Conservation (phyloP, 768 basidiomycete species). For the Boletellus sp. region DNA sequence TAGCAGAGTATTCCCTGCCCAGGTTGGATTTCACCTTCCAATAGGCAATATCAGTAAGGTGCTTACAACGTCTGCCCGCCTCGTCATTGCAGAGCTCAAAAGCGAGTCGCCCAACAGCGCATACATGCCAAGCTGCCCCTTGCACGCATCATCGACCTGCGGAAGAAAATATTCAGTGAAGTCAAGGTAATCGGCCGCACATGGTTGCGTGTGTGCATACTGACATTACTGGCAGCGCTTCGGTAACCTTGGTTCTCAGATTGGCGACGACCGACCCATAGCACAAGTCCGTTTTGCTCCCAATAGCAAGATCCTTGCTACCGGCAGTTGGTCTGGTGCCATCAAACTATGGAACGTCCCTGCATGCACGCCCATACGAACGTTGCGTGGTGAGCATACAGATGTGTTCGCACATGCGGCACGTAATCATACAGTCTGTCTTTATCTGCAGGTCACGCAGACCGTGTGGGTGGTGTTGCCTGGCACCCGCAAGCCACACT, state of each 20-base stretch:
- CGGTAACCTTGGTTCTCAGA: constrained; percentile 92
- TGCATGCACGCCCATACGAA: constrained; percentile 72
- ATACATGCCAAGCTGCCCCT: constrained; percentile 86
- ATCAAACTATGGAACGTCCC: constrained; percentile 97
- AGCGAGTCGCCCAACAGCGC: constrained; percentile 88
- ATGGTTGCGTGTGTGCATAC: neutral
- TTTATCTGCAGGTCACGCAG: constrained; percentile 63
- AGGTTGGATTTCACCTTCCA: constrained; percentile 75
- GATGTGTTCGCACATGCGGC: neutral
- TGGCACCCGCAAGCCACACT: constrained; percentile 96
- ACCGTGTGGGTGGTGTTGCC: constrained; percentile 91
- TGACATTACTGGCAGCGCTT: constrained; percentile 57
- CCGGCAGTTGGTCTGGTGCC: constrained; percentile 94
- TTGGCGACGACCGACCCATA: constrained; percentile 94
- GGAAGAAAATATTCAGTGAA: constrained; percentile 85
- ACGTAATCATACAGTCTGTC: constrained; percentile 6
- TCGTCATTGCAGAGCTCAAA: constrained; percentile 80
- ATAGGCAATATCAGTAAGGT: constrained; percentile 61
- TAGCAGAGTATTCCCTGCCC: constrained; percentile 93
- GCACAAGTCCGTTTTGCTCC: constrained; percentile 94
- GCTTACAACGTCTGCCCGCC: constrained; percentile 57
- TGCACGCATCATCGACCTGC: constrained; percentile 83
- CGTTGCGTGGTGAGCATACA: constrained; percentile 59
- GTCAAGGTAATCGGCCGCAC: constrained; percentile 64
- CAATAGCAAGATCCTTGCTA: constrained; percentile 81